A percentile compares a stretch with the other conserved stretches of the same genome.
Evolutionary conservation across 495 filamentous ascomycete species (phyloP).

Genomic region (Aspergillus cristatus): DNA sequence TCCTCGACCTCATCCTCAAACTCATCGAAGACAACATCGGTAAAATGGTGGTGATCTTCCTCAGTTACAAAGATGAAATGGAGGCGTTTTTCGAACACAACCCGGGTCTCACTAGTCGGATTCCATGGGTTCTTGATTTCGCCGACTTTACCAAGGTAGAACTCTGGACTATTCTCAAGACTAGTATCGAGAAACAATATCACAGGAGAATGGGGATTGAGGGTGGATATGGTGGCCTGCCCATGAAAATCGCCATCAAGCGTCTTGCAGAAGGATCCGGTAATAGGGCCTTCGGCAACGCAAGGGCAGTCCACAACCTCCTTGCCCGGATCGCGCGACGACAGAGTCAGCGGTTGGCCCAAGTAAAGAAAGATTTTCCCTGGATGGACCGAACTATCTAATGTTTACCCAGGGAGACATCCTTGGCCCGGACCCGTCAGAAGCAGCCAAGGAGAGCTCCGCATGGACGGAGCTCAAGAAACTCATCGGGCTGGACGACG

Average conservation of each 20-base stretch:
- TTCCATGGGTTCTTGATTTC: constrained; percentile 52
- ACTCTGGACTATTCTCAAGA: neutral
- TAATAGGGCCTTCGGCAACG: neutral
- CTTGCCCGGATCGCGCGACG: neutral
- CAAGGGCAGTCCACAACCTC: constrained; percentile 1
- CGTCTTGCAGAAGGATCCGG: neutral
- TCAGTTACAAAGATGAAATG: constrained; percentile 64
- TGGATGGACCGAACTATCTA: neutral
- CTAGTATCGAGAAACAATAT: neutral
- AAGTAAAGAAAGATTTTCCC: neutral
- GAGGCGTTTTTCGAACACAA: constrained; percentile 63
- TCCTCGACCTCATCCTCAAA: neutral
- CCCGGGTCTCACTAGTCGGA: constrained; percentile 55
- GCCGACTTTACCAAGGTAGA: constrained; percentile 43
- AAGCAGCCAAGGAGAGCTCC: neutral
- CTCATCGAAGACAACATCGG: neutral
- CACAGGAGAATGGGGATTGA: neutral
- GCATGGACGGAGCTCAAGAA: constrained; percentile 4
- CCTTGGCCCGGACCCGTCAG: constrained; percentile 1
- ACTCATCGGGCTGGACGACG: constrained; percentile 1
- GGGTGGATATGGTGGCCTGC: neutral
- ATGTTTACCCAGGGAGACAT: constrained; percentile 1
- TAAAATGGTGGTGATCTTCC: constrained; percentile 27
- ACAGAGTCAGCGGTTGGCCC: neutral
- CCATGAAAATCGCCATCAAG: neutral